Conservation (phyloP, 1,284 basidiomycete species). For the Papiliotrema fonsecae region DNA sequence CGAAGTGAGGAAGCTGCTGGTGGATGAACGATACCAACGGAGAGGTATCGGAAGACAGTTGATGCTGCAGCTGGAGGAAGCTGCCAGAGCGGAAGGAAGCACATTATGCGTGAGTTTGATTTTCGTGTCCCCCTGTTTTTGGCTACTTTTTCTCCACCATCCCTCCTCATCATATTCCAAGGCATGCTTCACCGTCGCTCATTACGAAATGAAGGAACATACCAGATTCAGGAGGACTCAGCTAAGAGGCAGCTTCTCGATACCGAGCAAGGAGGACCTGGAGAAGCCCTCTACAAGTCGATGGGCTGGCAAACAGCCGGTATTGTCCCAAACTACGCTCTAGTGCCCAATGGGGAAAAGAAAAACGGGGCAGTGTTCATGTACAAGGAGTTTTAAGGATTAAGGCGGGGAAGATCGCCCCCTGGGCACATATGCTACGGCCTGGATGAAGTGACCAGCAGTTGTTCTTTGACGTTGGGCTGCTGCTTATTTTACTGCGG, state of each 20-base stretch:
- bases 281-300: conserved; percentile 5
- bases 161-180: too few species aligned
- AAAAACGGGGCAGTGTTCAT: conserved; percentile 8
- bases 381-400: conserved; percentile 11
- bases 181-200: too few species aligned
- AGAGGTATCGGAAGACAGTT: conserved; percentile 6
- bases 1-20: conserved; percentile 16
- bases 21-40: conserved; percentile 8
- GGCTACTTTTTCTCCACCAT: too few species aligned
- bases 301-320: conserved; percentile 8
- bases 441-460: neutral
- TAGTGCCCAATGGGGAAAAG: conserved; percentile 5
- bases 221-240: too few species aligned
- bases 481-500: too few species aligned
- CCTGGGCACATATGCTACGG: neutral
- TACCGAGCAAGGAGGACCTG: conserved; percentile 8
- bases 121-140: too few species aligned
- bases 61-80: conserved; percentile 6
- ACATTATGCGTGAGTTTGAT: conserved; percentile 9
- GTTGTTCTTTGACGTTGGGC: too few species aligned
- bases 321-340: conserved; percentile 8
- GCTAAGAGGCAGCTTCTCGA: conserved; percentile 11
- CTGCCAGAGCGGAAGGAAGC: conserved; percentile 5
- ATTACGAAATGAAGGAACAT: too few species aligned
- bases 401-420: neutral